A percentile compares a stretch with the other conserved stretches of the same genome.
Conservation (phyloP, 2,329 filamentous ascomycete genomes). For the Colletotrichum brevisporum region DNA sequence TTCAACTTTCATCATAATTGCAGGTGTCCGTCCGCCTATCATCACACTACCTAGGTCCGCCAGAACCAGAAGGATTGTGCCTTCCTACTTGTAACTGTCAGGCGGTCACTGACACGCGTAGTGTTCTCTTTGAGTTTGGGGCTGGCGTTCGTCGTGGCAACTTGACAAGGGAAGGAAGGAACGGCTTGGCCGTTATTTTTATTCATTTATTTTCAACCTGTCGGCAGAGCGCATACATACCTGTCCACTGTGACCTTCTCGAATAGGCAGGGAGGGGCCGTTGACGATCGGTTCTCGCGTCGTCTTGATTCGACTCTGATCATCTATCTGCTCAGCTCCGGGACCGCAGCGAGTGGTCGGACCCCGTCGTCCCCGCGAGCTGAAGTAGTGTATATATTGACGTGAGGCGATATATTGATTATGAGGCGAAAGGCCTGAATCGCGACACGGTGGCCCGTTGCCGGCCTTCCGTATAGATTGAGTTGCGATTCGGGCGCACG, state of each 20-base stretch:
- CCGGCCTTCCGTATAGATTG: not conserved
- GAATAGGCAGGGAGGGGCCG: conserved; percentile 8
- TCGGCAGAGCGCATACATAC: no score
- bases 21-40: conserved; percentile 18
- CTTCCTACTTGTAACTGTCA: no score
- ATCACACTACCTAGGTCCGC: no score
- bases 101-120: no score
- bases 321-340: no score
- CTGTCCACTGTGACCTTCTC: conserved; percentile 18
- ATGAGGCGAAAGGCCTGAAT: not conserved
- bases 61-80: no score
- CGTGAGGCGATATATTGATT: conserved; percentile 3
- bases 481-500: conserved; percentile 2
- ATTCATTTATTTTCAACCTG: not conserved
- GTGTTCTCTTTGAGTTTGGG: no score
- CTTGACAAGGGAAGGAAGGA: not conserved
- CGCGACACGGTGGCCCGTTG: not conserved
- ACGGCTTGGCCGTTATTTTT: not conserved
- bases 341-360: no score
- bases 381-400: not conserved
- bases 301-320: no score
- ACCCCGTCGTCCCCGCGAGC: no score
- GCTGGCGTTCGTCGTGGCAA: no score
- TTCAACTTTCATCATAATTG: not conserved
- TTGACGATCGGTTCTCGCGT: not conserved